Evolutionary conservation across 129 eudicot species (phyloP).

Genomic region (Cynara cardunculus): DNA sequence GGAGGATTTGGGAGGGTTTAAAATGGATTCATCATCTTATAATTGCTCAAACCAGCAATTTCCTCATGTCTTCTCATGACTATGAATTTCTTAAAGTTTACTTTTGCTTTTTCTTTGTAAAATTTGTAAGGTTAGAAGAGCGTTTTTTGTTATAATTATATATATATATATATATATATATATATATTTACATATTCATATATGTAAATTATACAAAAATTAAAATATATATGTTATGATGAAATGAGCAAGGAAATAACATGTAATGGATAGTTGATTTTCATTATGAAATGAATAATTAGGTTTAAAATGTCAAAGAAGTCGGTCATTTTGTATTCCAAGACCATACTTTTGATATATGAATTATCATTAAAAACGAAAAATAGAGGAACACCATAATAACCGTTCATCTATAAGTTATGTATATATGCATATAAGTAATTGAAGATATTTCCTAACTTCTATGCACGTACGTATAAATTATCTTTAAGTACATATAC

Average conservation of each 20-base stretch:
- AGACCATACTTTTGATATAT: neutral
- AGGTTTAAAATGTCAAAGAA: constrained; percentile 26
- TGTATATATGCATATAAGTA: no score
- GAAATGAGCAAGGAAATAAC: neutral
- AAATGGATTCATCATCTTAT: constrained; percentile 22
- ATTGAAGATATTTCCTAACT: no score
- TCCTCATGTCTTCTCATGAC: constrained; percentile 35
- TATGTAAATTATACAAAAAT: constrained; percentile 6
- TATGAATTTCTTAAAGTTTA: neutral
- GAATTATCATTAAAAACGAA: neutral
- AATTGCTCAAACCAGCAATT: constrained; percentile 21
- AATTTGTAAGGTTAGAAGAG: constrained; percentile 9
- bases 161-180: no score
- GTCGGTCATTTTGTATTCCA: constrained; percentile 14
- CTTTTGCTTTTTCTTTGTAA: constrained; percentile 11
- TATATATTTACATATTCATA: constrained; percentile 1
- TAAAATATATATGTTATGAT: neutral
- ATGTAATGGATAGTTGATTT: constrained; percentile 4
- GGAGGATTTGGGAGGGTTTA: constrained; percentile 51
- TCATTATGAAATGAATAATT: neutral
- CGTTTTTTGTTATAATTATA: no score
- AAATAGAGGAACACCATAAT: no score
- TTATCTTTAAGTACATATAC: no score
- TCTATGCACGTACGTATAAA: no score
- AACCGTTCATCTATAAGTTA: no score